These are phyloP conservation scores for Samsoniella hepiali DNA, from an alignment of 2,329 filamentous ascomycete species.

Conservation along the genomic window DNA sequence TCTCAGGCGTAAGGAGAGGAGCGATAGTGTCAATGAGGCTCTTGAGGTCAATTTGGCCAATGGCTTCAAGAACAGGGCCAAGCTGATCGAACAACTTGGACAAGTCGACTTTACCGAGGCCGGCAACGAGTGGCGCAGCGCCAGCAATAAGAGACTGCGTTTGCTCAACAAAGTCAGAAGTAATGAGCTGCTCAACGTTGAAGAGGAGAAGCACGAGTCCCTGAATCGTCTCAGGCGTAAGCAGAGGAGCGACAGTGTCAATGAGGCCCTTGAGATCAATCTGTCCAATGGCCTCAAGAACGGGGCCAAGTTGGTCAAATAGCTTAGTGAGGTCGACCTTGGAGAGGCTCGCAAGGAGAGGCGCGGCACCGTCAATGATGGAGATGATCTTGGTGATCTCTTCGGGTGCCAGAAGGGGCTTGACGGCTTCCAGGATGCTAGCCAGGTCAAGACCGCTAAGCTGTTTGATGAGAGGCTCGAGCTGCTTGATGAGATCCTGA, in stretches of 20 bases:
- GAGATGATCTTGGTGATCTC: conserved; percentile 26
- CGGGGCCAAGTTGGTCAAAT: conserved; percentile 24
- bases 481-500: conserved; percentile 23
- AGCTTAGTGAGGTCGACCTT: conserved; percentile 33
- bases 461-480: conserved; percentile 22
- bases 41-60: conserved; percentile 21
- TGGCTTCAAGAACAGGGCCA: conserved; percentile 27
- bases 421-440: conserved; percentile 22
- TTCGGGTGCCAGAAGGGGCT: conserved; percentile 24
- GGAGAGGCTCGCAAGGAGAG: conserved; percentile 32
- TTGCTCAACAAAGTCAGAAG: conserved; percentile 16
- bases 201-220: conserved; percentile 21
- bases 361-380: conserved; percentile 28
- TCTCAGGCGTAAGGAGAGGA: conserved; percentile 14
- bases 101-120: conserved; percentile 18
- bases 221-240: conserved; percentile 19
- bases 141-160: conserved; percentile 22
- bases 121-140: conserved; percentile 17
- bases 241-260: conserved; percentile 20
- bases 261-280: conserved; percentile 22
- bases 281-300: conserved; percentile 25
- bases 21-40: conserved; percentile 21
- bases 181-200: conserved; percentile 21
- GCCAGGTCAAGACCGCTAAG: conserved; percentile 18
- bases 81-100: conserved; percentile 26